A percentile compares a stretch with the other conserved stretches of the same genome.
These are phyloP conservation scores for Hypericum androsaemum DNA, from an alignment of 345 rosid species.

Conservation along the genomic window DNA sequence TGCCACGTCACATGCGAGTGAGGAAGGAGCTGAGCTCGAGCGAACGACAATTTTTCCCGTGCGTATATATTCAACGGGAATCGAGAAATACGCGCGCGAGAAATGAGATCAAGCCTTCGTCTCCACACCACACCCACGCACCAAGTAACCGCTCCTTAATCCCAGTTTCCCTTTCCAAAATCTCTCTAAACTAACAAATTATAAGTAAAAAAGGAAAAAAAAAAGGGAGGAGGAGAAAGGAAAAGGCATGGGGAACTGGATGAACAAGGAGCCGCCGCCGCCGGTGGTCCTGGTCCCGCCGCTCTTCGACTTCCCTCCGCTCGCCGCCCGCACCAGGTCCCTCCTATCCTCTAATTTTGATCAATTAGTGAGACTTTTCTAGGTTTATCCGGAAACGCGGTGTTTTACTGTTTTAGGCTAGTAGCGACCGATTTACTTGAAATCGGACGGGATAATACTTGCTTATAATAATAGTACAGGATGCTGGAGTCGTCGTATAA, in stretches of 20 bases:
- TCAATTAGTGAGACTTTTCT: background rate
- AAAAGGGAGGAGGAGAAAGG: too few relatives aligned
- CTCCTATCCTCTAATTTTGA: background rate
- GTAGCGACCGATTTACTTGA: background rate
- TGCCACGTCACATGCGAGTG: too few relatives aligned
- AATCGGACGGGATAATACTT: slow-evolving; percentile 1
- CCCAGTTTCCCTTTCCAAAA: too few relatives aligned
- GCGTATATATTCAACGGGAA: too few relatives aligned
- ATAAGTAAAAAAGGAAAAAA: too few relatives aligned
- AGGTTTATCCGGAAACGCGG: slow-evolving; percentile 7
- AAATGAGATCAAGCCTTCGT: too few relatives aligned
- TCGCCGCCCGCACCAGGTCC: slow-evolving; percentile 77
- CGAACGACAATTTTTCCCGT: too few relatives aligned
- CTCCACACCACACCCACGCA: too few relatives aligned
- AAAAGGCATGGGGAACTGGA: slow-evolving; percentile 44
- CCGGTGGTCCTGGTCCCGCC: slow-evolving; percentile 88
- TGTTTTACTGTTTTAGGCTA: background rate
- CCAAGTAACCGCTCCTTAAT: too few relatives aligned
- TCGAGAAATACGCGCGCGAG: too few relatives aligned
- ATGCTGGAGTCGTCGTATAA: slow-evolving; percentile 82
- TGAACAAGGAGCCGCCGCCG: slow-evolving; percentile 62
- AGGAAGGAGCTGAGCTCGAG: too few relatives aligned
- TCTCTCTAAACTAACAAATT: too few relatives aligned
- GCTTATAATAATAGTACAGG: slow-evolving; percentile 33
- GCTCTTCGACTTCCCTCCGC: slow-evolving; percentile 86